phyloP scores from a whole-genome alignment of 441 rosid species.

The Corymbia calophylla region DNA sequence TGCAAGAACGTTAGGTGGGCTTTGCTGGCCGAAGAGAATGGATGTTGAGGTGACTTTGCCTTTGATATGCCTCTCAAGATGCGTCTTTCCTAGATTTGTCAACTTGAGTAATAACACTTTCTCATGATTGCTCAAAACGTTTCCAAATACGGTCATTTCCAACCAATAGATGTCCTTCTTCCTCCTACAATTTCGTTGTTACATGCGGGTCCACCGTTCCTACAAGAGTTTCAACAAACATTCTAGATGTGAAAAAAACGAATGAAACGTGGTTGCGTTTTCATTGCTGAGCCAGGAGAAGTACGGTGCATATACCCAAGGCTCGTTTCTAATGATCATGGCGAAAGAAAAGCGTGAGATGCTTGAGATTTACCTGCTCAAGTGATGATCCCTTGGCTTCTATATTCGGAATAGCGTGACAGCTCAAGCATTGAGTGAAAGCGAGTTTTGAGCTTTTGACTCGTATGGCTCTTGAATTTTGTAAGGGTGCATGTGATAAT shows the following conservation, averaged over 20 bases:
- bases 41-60: neutral
- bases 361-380: neutral
- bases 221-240: neutral
- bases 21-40: neutral
- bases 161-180: neutral
- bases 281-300: neutral
- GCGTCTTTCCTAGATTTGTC: neutral
- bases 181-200: neutral
- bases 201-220: neutral
- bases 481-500: too few relatives aligned
- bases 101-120: neutral
- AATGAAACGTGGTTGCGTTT: neutral
- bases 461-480: neutral
- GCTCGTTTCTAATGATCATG: neutral
- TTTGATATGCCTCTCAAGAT: neutral
- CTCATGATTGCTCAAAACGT: neutral
- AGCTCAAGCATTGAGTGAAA: neutral
- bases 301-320: too few relatives aligned
- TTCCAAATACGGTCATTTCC: neutral
- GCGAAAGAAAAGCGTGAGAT: neutral
- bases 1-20: neutral
- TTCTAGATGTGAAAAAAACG: neutral
- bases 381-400: neutral
- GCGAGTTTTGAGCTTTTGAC: neutral
- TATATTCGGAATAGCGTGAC: too few relatives aligned